These are phyloP conservation scores for Candida boleticola DNA, from an alignment of 805 yeast genomes.

Conservation along the genomic window DNA sequence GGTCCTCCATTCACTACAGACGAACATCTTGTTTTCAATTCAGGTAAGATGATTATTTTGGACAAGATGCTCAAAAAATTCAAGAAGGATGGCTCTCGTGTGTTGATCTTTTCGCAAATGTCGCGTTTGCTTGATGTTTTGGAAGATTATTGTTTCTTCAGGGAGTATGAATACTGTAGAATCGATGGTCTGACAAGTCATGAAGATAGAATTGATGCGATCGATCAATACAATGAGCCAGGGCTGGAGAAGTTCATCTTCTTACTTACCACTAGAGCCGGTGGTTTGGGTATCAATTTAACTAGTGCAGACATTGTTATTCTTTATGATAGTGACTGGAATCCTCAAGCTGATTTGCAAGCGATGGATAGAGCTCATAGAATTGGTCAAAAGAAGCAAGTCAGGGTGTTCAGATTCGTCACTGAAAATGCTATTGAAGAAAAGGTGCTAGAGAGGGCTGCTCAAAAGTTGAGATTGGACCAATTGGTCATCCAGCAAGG, in stretches of 20 bases:
- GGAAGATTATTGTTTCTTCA: constrained; percentile 86
- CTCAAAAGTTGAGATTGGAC: constrained; percentile 87
- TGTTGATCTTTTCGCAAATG: constrained; percentile 91
- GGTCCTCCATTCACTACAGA: constrained; percentile 97
- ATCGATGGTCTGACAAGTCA: constrained; percentile 94
- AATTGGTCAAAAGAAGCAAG: constrained; percentile 96
- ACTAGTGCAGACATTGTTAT: constrained; percentile 91
- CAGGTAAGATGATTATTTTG: constrained; percentile 87
- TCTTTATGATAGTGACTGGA: constrained; percentile 93
- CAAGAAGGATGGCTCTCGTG: constrained; percentile 79
- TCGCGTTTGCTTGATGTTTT: constrained; percentile 82
- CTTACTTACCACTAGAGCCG: constrained; percentile 90
- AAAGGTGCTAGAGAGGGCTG: constrained; percentile 92
- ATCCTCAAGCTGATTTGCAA: constrained; percentile 96
- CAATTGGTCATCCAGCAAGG: constrained; percentile 97
- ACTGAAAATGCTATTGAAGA: constrained; percentile 97
- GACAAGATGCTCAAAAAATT: constrained; percentile 78
- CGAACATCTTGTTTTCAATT: constrained; percentile 85
- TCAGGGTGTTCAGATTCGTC: constrained; percentile 85
- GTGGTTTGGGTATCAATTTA: constrained; percentile 92
- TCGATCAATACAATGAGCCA: constrained; percentile 86
- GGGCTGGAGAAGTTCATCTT: constrained; percentile 81
- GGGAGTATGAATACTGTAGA: constrained; percentile 84
- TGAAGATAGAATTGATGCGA: constrained; percentile 88
- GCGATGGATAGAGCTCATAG: constrained; percentile 99